These are phyloP conservation scores for Amylostereum areolatum DNA, from an alignment of 1,284 basidiomycete species.

Conservation along the genomic window DNA sequence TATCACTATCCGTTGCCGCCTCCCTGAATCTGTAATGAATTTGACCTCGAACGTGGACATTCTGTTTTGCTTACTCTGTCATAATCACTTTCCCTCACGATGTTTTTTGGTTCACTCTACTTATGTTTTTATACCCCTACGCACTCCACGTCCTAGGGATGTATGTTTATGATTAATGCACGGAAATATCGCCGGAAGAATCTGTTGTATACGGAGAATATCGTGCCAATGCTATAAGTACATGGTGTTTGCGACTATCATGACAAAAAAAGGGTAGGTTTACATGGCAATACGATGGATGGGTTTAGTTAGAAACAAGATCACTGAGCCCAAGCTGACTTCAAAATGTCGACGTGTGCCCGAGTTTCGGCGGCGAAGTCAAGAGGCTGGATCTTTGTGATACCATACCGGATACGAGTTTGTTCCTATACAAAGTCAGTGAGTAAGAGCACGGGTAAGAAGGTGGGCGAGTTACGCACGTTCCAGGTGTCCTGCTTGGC, in stretches of 20 bases:
- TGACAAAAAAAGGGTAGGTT: not conserved
- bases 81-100: not conserved
- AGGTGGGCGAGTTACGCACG: conserved; percentile 36
- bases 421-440: conserved; percentile 47
- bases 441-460: not conserved
- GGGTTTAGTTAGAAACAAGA: not conserved
- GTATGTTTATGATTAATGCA: no score
- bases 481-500: conserved; percentile 88
- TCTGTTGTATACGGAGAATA: no score
- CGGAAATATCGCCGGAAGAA: no score
- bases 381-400: conserved; percentile 60
- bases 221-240: no score
- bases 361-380: conserved; percentile 72
- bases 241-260: not conserved
- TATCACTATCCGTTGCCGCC: conserved; percentile 28
- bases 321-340: conserved; percentile 31
- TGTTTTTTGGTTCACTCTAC: no score
- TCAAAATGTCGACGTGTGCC: conserved; percentile 50
- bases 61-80: not conserved
- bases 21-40: conserved; percentile 14
- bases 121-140: no score
- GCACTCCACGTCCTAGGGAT: no score
- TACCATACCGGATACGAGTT: conserved; percentile 77
- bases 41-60: not conserved
- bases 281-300: not conserved